Evolutionary conservation across 2,329 filamentous ascomycete genomes (phyloP).

Genomic region (Fusarium kyushuense): DNA sequence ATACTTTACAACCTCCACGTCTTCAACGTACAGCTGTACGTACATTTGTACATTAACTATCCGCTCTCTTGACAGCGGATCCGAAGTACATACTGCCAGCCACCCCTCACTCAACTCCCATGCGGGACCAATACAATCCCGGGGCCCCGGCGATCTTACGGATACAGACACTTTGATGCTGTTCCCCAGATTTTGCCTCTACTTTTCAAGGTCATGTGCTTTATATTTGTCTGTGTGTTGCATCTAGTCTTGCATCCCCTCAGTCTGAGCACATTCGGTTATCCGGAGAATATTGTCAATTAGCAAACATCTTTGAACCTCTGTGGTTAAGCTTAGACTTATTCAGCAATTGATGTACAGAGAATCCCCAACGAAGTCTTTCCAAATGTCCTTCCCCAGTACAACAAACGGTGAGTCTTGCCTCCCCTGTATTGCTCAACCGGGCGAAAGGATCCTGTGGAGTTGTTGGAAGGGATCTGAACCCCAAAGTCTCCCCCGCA

Average conservation of each 20-base stretch:
- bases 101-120: neutral
- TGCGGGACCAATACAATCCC: conserved; percentile 18
- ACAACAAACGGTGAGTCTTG: conserved; percentile 37
- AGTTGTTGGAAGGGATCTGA: conserved; percentile 41
- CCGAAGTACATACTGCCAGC: conserved; percentile 25
- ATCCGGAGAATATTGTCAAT: conserved; percentile 24
- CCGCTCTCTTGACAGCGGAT: conserved; percentile 35
- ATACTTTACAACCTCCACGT: neutral
- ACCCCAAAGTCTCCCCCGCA: conserved; percentile 43
- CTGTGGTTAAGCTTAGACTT: conserved; percentile 9
- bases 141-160: conserved; percentile 33
- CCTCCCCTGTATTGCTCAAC: conserved; percentile 14
- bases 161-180: conserved; percentile 1
- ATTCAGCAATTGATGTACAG: conserved; percentile 8
- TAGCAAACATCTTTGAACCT: conserved; percentile 3
- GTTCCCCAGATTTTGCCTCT: conserved; percentile 25
- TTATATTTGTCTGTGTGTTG: conserved; percentile 2
- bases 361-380: conserved; percentile 3
- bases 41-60: neutral
- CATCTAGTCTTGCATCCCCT: conserved; percentile 17
- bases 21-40: neutral
- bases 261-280: conserved; percentile 11
- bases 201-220: conserved; percentile 9
- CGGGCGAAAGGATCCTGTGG: conserved; percentile 48
- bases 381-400: conserved; percentile 10